phyloP scores from a whole-genome alignment of 202 grass and related monocot genomes.

The Elaeis oleifera region DNA sequence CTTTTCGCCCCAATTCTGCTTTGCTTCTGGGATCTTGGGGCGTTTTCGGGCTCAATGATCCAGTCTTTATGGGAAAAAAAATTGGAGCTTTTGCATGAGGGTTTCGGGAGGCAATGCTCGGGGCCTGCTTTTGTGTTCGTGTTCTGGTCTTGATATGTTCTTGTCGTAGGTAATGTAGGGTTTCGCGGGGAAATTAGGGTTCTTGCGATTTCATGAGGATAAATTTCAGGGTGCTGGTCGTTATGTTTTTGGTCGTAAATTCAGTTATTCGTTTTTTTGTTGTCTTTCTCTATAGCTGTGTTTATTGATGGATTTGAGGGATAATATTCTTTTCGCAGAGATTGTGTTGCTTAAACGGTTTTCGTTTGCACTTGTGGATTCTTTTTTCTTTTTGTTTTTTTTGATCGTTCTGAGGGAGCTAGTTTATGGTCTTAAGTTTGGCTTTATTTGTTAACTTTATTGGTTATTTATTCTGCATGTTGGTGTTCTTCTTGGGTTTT shows the following conservation, averaged over 20 bases:
- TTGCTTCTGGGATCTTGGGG: neutral
- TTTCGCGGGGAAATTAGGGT: conserved; percentile 6
- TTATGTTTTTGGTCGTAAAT: neutral
- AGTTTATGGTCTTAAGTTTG: conserved; percentile 4
- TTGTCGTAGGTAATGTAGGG: neutral
- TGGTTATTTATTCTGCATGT: conserved; percentile 20
- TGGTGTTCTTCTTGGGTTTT: conserved; percentile 20
- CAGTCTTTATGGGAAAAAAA: too few relatives aligned
- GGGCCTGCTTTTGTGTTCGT: neutral
- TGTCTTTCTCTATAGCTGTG: neutral
- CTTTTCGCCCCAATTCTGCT: neutral
- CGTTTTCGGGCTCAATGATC: neutral
- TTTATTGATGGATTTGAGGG: neutral
- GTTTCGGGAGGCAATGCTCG: too few relatives aligned
- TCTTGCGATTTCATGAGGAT: conserved; percentile 20
- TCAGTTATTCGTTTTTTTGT: conserved; percentile 22
- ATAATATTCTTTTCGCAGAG: neutral
- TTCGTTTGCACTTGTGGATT: too few relatives aligned
- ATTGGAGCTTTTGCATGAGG: too few relatives aligned
- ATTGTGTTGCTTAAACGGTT: too few relatives aligned
- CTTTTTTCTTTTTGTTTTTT: too few relatives aligned
- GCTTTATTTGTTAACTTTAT: conserved; percentile 3
- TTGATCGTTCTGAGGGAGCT: neutral
- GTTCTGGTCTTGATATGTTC: conserved; percentile 4
- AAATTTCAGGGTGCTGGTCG: neutral